Evolutionary conservation across 2,329 filamentous ascomycete genomes (phyloP).

Genomic region (Xylaria sp.): DNA sequence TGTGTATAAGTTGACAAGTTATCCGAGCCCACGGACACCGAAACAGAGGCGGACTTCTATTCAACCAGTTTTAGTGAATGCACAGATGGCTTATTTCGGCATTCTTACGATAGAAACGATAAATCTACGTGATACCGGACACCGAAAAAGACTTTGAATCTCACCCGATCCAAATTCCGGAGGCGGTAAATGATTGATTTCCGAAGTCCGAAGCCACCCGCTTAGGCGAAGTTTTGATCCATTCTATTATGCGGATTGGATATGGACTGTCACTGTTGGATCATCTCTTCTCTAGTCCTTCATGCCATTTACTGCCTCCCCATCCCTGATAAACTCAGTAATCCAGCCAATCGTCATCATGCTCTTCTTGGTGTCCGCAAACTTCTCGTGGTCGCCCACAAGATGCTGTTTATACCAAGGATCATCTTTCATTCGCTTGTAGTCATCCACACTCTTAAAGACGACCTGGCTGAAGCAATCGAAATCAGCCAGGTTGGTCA

Average conservation of each 20-base stretch:
- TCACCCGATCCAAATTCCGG: neutral
- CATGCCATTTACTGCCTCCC: slow-evolving; percentile 46
- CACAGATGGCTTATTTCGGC: too few species aligned
- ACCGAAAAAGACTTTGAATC: neutral
- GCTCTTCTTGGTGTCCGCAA: slow-evolving; percentile 61
- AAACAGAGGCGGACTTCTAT: too few species aligned
- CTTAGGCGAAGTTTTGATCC: neutral
- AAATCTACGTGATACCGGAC: too few species aligned
- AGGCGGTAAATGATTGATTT: neutral
- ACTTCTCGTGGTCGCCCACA: slow-evolving; percentile 59
- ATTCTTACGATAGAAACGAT: too few species aligned
- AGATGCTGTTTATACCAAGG: slow-evolving; percentile 60
- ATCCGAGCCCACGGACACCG: too few species aligned
- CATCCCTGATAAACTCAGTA: slow-evolving; percentile 55
- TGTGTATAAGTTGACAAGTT: too few species aligned
- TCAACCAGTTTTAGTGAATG: too few species aligned
- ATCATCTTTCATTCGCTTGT: slow-evolving; percentile 61
- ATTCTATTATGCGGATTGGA: neutral
- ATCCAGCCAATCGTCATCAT: slow-evolving; percentile 61
- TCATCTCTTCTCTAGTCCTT: neutral
- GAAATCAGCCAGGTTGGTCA: slow-evolving; percentile 61
- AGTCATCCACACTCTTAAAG: slow-evolving; percentile 58
- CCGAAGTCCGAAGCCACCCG: neutral
- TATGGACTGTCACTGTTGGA: neutral
- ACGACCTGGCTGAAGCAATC: slow-evolving; percentile 63